Conservation (phyloP, 495 filamentous ascomycete genomes). For the Aspergillus kassunensis region DNA sequence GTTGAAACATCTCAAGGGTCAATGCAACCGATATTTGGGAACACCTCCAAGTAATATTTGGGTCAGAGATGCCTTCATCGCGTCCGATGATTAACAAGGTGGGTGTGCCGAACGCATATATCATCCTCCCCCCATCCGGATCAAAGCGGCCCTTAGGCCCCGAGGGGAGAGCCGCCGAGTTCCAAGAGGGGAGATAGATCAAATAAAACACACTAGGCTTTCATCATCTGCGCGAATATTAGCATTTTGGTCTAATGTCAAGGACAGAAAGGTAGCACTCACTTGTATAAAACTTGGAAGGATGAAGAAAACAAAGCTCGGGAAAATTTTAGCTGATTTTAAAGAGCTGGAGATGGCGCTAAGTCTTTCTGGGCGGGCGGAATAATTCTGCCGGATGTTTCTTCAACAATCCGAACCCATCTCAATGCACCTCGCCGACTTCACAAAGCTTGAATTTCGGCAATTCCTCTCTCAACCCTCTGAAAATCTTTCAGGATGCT, state of each 20-base stretch:
- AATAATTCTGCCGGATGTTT: constrained; percentile 14
- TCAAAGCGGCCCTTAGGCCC: constrained; percentile 87
- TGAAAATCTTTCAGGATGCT: constrained; percentile 15
- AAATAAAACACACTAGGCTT: constrained; percentile 93
- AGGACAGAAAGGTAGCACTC: constrained; percentile 39
- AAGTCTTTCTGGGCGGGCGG: constrained; percentile 27
- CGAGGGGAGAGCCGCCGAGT: constrained; percentile 79
- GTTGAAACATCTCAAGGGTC: constrained; percentile 16
- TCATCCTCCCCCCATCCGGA: constrained; percentile 73
- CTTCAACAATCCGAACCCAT: not conserved
- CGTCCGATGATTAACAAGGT: constrained; percentile 97
- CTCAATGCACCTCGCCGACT: not conserved
- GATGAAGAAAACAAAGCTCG: constrained; percentile 64
- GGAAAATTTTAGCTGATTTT: constrained; percentile 20
- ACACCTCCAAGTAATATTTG: constrained; percentile 45
- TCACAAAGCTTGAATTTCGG: not conserved
- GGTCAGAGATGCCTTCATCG: constrained; percentile 97
- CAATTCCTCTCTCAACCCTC: not conserved
- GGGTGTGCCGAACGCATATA: constrained; percentile 97
- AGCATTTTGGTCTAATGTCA: constrained; percentile 35
- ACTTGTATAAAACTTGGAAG: constrained; percentile 98
- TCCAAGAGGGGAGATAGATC: constrained; percentile 65
- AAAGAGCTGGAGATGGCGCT: constrained; percentile 21
- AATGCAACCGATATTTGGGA: not conserved
- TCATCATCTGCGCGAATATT: constrained; percentile 82